These are phyloP conservation scores for Epichloe amarillans DNA, from an alignment of 2,329 filamentous ascomycete species.

Conservation along the genomic window DNA sequence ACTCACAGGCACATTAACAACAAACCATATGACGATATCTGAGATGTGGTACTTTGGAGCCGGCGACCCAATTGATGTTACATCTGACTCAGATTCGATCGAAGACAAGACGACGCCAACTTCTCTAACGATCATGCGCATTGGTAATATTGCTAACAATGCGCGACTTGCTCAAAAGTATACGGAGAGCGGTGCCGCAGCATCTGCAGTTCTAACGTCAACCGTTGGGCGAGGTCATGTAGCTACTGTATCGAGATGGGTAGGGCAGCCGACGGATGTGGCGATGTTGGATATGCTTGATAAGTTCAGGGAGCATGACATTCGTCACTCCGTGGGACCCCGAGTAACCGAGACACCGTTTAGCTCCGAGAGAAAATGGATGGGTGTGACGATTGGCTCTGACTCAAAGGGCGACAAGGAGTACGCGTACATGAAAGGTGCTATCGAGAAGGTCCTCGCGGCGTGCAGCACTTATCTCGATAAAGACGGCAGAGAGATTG, in stretches of 20 bases:
- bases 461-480: constrained; percentile 87
- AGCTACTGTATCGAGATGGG: constrained; percentile 70
- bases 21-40: constrained; percentile 96
- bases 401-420: constrained; percentile 51
- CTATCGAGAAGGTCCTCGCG: constrained; percentile 72
- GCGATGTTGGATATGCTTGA: constrained; percentile 93
- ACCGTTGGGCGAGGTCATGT: constrained; percentile 52
- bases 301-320: constrained; percentile 79
- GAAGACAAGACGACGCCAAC: constrained; percentile 56
- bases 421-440: constrained; percentile 89
- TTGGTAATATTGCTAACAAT: constrained; percentile 96
- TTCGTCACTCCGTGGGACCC: constrained; percentile 71
- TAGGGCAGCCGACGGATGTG: constrained; percentile 92
- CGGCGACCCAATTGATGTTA: constrained; percentile 35
- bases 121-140: constrained; percentile 68
- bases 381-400: constrained; percentile 78
- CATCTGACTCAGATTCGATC: constrained; percentile 38
- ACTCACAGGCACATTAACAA: constrained; percentile 64
- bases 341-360: constrained; percentile 83
- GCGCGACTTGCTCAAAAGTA: constrained; percentile 63
- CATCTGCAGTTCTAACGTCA: constrained; percentile 68
- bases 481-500: constrained; percentile 71
- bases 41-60: constrained; percentile 92
- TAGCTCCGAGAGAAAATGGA: constrained; percentile 97
- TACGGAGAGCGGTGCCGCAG: constrained; percentile 55